A percentile compares a stretch with the other conserved stretches of the same genome.
These are phyloP conservation scores for Pythium coloratum DNA, from an alignment of 352 stramenopile genomes.

Conservation along the genomic window DNA sequence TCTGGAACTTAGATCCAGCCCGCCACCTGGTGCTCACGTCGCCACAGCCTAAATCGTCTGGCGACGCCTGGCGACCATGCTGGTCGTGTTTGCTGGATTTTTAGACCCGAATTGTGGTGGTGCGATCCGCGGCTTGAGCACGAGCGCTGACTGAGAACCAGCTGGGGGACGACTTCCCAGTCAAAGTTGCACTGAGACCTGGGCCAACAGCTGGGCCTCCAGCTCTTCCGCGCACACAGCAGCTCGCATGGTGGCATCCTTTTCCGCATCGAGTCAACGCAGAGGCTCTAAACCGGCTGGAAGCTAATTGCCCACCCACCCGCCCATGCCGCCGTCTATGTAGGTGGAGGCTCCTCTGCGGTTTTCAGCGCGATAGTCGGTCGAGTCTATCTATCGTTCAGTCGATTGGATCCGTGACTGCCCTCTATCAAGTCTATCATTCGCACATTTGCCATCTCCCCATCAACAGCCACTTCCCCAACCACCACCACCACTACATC, in stretches of 20 bases:
- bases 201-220: background rate
- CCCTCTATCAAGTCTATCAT: constrained; percentile 10
- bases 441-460: constrained; percentile 20
- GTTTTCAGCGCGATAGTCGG: background rate
- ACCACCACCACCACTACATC: background rate
- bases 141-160: background rate
- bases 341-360: background rate
- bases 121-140: background rate
- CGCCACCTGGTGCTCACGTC: constrained; percentile 8
- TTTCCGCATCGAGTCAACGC: background rate
- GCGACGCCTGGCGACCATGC: background rate
- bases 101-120: background rate
- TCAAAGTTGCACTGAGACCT: background rate
- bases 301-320: constrained; percentile 1
- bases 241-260: background rate
- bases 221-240: background rate
- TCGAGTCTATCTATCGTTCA: background rate
- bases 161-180: background rate
- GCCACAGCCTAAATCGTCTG: background rate
- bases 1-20: background rate
- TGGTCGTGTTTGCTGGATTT: background rate
- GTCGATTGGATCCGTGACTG: background rate
- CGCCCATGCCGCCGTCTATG: background rate
- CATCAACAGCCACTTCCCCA: background rate
- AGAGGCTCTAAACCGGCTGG: background rate